These are phyloP conservation scores for Melanopsichium pennsylvanicum DNA, from an alignment of 1,284 basidiomycete genomes.

Conservation along the genomic window DNA sequence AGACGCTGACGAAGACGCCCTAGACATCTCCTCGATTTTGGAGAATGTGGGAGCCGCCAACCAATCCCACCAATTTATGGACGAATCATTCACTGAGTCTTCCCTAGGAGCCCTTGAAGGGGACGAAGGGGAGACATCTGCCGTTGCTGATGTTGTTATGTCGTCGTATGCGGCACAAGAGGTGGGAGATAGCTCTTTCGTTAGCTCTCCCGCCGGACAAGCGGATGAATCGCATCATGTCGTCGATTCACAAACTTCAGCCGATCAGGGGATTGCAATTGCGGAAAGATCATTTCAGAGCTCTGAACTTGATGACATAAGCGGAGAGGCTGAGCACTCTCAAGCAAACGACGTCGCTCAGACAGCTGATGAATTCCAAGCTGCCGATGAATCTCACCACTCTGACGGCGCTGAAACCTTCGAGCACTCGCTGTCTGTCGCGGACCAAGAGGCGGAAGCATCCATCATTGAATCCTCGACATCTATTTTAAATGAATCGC, in stretches of 20 bases:
- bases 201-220: neutral
- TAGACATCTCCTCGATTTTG: neutral
- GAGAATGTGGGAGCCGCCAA: neutral
- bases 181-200: neutral
- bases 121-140: neutral
- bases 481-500: too few species aligned
- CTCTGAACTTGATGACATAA: too few species aligned
- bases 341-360: too few species aligned
- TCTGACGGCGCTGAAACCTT: neutral
- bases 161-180: neutral
- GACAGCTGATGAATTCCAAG: too few species aligned
- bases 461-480: neutral
- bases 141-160: neutral
- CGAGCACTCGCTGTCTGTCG: neutral
- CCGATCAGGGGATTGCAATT: too few species aligned
- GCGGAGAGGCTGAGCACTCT: neutral
- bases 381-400: too few species aligned
- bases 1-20: neutral
- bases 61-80: neutral
- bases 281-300: too few species aligned
- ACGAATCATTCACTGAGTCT: neutral
- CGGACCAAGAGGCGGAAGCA: neutral
- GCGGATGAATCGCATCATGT: slow-evolving; percentile 5
- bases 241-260: neutral
- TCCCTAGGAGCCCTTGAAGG: neutral